A percentile compares a stretch with the other conserved stretches of the same genome.
These are phyloP conservation scores for Coemansia aciculifera DNA, from an alignment of 192 early-diverging fungal genomes.

Conservation along the genomic window DNA sequence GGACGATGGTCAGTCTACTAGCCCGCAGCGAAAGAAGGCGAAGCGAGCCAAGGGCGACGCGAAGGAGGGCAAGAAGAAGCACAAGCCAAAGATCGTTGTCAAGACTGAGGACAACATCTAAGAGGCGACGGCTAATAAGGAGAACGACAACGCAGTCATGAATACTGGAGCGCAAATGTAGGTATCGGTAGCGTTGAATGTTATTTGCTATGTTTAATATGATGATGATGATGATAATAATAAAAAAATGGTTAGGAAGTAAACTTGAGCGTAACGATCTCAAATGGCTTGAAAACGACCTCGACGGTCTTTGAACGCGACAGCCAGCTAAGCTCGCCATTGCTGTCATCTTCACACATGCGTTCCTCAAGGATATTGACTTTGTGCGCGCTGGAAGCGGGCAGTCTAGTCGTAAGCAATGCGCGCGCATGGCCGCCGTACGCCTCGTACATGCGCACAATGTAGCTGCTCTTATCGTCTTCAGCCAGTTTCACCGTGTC, in stretches of 20 bases:
- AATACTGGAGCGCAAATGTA: too few relatives aligned
- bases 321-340: slow-evolving; percentile 24
- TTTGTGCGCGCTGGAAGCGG: slow-evolving; percentile 36
- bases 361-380: slow-evolving; percentile 85
- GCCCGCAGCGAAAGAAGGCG: background rate
- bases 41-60: background rate
- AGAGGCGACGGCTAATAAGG: background rate
- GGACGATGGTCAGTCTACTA: background rate
- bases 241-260: slow-evolving; percentile 1
- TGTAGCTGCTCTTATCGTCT: slow-evolving; percentile 61
- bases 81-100: slow-evolving; percentile 6
- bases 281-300: slow-evolving; percentile 63
- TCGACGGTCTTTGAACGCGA: slow-evolving; percentile 32
- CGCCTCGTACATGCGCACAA: slow-evolving; percentile 87
- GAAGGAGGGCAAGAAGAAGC: slow-evolving; percentile 3
- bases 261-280: slow-evolving; percentile 64
- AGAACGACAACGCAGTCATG: too few relatives aligned
- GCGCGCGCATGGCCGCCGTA: slow-evolving; percentile 70
- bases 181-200: too few relatives aligned
- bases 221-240: background rate
- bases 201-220: too few relatives aligned
- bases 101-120: background rate
- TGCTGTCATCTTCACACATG: slow-evolving; percentile 33
- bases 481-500: slow-evolving; percentile 92
- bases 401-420: slow-evolving; percentile 22